phyloP scores from a whole-genome alignment of 1,284 basidiomycete genomes.

The Schizopora paradoxa region DNA sequence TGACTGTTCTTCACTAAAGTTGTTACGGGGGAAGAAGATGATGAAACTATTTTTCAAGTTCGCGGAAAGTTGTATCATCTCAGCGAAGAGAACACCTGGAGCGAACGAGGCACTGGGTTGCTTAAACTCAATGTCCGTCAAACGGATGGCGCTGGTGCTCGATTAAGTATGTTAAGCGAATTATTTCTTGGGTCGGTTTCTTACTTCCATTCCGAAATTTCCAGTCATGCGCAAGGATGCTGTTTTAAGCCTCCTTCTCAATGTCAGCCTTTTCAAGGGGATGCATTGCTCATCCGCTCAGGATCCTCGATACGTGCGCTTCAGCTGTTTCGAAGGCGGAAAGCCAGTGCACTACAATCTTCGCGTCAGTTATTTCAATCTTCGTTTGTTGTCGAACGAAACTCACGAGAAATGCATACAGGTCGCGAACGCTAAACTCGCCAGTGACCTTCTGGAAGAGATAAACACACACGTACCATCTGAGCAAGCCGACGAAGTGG shows the following conservation, averaged over 20 bases:
- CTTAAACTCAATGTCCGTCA: slow-evolving; percentile 77
- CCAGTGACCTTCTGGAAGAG: slow-evolving; percentile 31
- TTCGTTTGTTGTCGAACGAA: slow-evolving; percentile 18
- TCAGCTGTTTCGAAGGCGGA: slow-evolving; percentile 71
- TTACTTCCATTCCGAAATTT: background rate
- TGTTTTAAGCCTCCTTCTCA: slow-evolving; percentile 80
- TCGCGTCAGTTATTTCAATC: slow-evolving; percentile 45
- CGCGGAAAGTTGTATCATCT: slow-evolving; percentile 83
- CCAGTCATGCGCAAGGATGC: slow-evolving; percentile 95
- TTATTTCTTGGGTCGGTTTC: slow-evolving; percentile 3
- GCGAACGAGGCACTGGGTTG: slow-evolving; percentile 82
- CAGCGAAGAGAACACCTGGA: slow-evolving; percentile 68
- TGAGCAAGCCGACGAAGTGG: slow-evolving; percentile 17
- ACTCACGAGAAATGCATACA: slow-evolving; percentile 15
- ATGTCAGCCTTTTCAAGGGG: slow-evolving; percentile 81
- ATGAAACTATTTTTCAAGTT: slow-evolving; percentile 78
- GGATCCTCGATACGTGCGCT: slow-evolving; percentile 74
- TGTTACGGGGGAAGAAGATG: slow-evolving; percentile 88
- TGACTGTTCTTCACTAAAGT: slow-evolving; percentile 40
- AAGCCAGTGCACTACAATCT: slow-evolving; percentile 69
- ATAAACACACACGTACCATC: slow-evolving; percentile 31
- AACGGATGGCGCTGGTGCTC: slow-evolving; percentile 63
- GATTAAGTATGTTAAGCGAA: slow-evolving; percentile 53
- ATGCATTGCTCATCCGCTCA: slow-evolving; percentile 78
- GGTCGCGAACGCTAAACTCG: slow-evolving; percentile 32